Percentiles rank a stretch among this genome's conserved stretches.
Conservation (phyloP, 2,329 filamentous ascomycete species). For the Phoma herbarum region DNA sequence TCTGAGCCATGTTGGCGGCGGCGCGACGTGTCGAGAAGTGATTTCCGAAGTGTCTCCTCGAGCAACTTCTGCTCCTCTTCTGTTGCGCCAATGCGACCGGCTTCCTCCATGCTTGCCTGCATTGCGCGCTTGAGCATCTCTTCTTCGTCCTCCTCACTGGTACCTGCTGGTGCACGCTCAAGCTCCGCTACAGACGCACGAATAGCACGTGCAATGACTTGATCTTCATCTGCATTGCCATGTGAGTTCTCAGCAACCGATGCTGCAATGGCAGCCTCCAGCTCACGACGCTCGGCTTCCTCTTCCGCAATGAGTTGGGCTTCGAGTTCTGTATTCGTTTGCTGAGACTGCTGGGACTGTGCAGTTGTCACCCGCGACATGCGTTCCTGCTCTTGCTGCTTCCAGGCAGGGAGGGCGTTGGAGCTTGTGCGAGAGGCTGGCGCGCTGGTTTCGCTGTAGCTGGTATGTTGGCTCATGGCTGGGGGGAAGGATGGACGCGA, state of each 20-base stretch:
- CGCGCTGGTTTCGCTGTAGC: slow-evolving; percentile 22
- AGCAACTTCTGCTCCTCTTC: slow-evolving; percentile 53
- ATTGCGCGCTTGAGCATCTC: slow-evolving; percentile 61
- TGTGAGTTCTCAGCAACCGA: slow-evolving; percentile 72
- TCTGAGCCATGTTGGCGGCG: slow-evolving; percentile 30
- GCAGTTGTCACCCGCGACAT: slow-evolving; percentile 33
- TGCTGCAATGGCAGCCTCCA: slow-evolving; percentile 74
- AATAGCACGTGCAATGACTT: slow-evolving; percentile 75
- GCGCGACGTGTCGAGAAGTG: slow-evolving; percentile 53
- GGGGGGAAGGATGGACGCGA: slow-evolving; percentile 27
- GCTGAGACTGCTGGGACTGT: slow-evolving; percentile 23
- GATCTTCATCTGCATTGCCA: slow-evolving; percentile 75
- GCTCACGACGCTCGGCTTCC: slow-evolving; percentile 64
- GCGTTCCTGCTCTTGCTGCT: slow-evolving; percentile 34
- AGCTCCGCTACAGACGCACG: slow-evolving; percentile 73
- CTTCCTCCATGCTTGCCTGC: slow-evolving; percentile 59
- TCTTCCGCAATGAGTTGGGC: slow-evolving; percentile 38
- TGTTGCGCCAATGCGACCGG: slow-evolving; percentile 43
- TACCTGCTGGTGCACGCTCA: slow-evolving; percentile 46
- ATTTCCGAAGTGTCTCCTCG: slow-evolving; percentile 56
- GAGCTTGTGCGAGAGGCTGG: slow-evolving; percentile 29
- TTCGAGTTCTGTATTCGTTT: slow-evolving; percentile 26
- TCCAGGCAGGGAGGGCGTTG: slow-evolving; percentile 26
- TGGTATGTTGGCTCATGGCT: slow-evolving; percentile 25
- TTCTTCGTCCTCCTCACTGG: slow-evolving; percentile 54